A percentile compares a stretch with the other conserved stretches of the same genome.
Evolutionary conservation across 208 protist genomes (phyloP).

Genomic region (Trypanosoma grayi): DNA sequence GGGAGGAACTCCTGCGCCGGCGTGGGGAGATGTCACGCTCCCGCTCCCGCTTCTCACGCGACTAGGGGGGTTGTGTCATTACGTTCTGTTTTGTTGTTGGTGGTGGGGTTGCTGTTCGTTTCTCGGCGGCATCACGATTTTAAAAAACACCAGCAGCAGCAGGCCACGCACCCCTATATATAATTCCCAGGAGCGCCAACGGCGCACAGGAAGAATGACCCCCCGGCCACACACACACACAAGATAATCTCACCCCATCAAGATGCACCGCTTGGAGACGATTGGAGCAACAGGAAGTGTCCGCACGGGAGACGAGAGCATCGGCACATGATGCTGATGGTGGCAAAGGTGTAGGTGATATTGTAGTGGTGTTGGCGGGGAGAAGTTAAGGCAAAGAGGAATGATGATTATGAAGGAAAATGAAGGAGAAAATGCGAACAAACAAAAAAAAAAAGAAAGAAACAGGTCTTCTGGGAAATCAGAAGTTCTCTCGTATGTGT

Average conservation of each 20-base stretch:
- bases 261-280: too few species aligned
- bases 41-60: constrained; percentile 62
- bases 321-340: neutral
- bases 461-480: neutral
- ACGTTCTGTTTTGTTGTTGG: neutral
- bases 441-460: constrained; percentile 12
- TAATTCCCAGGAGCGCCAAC: too few species aligned
- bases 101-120: neutral
- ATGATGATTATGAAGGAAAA: neutral
- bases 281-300: too few species aligned
- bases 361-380: neutral
- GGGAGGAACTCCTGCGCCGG: too few species aligned
- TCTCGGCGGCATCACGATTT: too few species aligned
- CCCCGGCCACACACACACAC: too few species aligned
- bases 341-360: neutral
- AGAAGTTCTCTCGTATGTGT: neutral
- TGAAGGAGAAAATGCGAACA: neutral
- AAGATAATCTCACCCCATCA: too few species aligned
- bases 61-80: constrained; percentile 23
- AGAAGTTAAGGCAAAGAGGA: constrained; percentile 1
- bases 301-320: too few species aligned
- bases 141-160: too few species aligned
- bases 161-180: too few species aligned
- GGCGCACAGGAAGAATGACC: too few species aligned
- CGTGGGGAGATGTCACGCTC: constrained; percentile 47